A percentile compares a stretch with the other conserved stretches of the same genome.
phyloP scores from a whole-genome alignment of 2,329 filamentous ascomycete species.

The Graphilbum ipis-grandicollis region DNA sequence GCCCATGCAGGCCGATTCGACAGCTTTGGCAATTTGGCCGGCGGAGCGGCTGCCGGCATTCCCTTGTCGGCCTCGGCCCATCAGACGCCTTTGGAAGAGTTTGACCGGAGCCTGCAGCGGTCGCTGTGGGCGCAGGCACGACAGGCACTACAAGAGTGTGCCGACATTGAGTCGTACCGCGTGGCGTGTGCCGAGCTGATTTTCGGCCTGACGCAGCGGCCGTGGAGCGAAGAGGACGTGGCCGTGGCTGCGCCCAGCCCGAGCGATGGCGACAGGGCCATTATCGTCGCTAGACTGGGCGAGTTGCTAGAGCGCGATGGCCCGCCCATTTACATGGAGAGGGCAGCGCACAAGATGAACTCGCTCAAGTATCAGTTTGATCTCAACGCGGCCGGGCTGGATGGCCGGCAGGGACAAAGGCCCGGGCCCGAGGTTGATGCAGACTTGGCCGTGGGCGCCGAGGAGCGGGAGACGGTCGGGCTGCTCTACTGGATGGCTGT shows the following conservation, averaged over 20 bases:
- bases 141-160: constrained; percentile 17
- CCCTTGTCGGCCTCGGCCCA: constrained; percentile 1
- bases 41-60: too few species aligned
- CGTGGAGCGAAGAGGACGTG: constrained; percentile 10
- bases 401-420: too few species aligned
- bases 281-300: constrained; percentile 6
- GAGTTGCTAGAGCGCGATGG: constrained; percentile 12
- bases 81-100: constrained; percentile 14
- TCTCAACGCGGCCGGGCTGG: constrained; percentile 5
- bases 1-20: constrained; percentile 2
- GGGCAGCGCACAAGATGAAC: constrained; percentile 21
- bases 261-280: not conserved
- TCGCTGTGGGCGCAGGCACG: constrained; percentile 21
- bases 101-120: constrained; percentile 19
- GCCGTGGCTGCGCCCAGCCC: too few species aligned
- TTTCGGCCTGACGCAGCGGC: constrained; percentile 19
- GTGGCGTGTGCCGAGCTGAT: constrained; percentile 21
- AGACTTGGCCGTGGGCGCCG: not conserved
- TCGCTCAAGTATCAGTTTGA: constrained; percentile 19
- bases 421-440: not conserved
- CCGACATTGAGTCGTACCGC: constrained; percentile 19
- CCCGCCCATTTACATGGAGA: constrained; percentile 18
- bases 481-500: constrained; percentile 39
- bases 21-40: constrained; percentile 1
- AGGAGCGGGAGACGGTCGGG: constrained; percentile 26